phyloP scores from a whole-genome alignment of 2,329 filamentous ascomycete species.

The Penicillium sp. region DNA sequence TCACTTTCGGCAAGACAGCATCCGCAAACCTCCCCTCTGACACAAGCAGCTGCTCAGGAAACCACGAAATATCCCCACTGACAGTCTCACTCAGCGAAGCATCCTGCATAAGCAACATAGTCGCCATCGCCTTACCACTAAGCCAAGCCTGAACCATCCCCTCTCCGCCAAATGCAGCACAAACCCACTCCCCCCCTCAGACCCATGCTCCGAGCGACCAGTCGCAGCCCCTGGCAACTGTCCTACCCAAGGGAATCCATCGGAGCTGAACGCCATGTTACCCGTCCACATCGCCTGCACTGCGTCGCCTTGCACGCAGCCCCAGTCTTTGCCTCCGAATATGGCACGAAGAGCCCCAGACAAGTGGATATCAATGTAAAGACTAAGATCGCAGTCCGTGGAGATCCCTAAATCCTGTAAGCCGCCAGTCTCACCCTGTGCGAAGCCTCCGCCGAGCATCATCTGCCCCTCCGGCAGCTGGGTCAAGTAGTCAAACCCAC shows the following conservation, averaged over 20 bases:
- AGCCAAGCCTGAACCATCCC: conserved; percentile 36
- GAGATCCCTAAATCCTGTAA: conserved; percentile 49
- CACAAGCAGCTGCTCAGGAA: conserved; percentile 30
- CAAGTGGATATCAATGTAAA: conserved; percentile 28
- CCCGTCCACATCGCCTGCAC: conserved; percentile 34
- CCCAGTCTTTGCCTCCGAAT: conserved; percentile 28
- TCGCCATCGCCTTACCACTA: conserved; percentile 27
- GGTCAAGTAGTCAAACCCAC: conserved; percentile 54
- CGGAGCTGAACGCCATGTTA: conserved; percentile 52
- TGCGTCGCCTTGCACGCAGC: conserved; percentile 13
- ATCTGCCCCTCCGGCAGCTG: conserved; percentile 49
- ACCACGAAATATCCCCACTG: conserved; percentile 24
- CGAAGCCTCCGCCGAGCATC: conserved; percentile 56
- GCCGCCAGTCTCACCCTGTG: conserved; percentile 44
- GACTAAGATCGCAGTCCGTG: conserved; percentile 43
- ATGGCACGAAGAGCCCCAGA: conserved; percentile 25
- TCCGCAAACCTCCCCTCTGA: conserved; percentile 23
- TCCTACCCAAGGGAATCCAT: conserved; percentile 55
- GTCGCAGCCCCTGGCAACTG: conserved; percentile 20
- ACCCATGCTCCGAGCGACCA: background rate
- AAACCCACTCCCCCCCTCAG: conserved; percentile 27
- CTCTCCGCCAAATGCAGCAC: conserved; percentile 30
- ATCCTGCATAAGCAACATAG: conserved; percentile 25
- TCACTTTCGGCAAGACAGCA: conserved; percentile 12
- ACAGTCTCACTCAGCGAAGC: background rate